A percentile compares a stretch with the other conserved stretches of the same genome.
Conservation (phyloP, 164 flowering plant species). For the Magnolia changhungtana region DNA sequence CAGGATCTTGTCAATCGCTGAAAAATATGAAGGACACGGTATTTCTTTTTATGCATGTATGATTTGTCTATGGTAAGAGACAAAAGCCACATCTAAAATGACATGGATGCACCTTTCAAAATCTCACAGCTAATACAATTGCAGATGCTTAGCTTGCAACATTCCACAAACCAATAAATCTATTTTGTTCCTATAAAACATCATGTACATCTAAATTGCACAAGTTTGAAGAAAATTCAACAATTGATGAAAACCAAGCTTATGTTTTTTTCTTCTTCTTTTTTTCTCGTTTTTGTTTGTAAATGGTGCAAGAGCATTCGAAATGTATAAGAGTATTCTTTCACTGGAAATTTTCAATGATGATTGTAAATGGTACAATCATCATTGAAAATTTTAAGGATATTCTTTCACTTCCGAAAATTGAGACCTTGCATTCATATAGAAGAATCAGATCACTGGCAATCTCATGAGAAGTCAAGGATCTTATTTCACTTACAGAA, state of each 20-base stretch:
- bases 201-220: neutral
- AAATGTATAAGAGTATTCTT: neutral
- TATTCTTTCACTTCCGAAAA: neutral
- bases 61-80: too few relatives aligned
- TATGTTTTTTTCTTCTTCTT: too few relatives aligned
- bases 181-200: neutral
- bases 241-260: neutral
- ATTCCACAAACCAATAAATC: neutral
- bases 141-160: constrained; percentile 3
- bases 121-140: neutral
- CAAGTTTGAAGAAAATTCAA: too few relatives aligned
- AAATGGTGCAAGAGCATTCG: neutral
- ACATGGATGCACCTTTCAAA: too few relatives aligned
- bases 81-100: too few relatives aligned
- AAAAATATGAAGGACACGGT: too few relatives aligned
- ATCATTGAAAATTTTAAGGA: neutral
- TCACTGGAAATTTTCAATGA: too few relatives aligned
- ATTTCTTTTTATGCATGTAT: too few relatives aligned
- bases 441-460: neutral
- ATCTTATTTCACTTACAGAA: neutral
- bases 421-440: neutral
- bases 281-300: too few relatives aligned
- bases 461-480: neutral
- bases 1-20: too few relatives aligned
- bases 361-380: neutral